Base-by-base conservation (phyloP, 108 stramenopile genomes). In the Nitzschia putrida region DNA sequence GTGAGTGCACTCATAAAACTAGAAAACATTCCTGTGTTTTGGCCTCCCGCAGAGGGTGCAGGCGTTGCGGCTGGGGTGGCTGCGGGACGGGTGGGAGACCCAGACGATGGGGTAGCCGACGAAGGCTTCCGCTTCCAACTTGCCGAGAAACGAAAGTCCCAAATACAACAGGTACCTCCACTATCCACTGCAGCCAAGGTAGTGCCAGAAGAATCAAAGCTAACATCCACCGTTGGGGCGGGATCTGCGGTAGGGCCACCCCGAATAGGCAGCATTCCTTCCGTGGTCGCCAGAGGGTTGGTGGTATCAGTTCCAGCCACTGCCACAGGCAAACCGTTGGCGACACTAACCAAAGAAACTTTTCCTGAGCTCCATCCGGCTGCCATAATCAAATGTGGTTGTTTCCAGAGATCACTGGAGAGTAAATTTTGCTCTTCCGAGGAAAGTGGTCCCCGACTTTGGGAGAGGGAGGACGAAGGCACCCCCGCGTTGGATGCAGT, bases 141-240 rank as follows among this genome's bases (percentile, higher is more conserved):
- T 6, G 65, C 41, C 14, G 74, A 65, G 58, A 81, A 81, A 20
- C 68, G 59, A 22, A 83, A 44, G 52, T 80, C 80, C 78, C 78
- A 85, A 23, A 81, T 73, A 34, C 68, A 68, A 72, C 70, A 74
- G 47, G 47, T 53, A 0, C 80, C 77, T 14, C 69, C 83, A 54
- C 57, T 53, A 80, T 89, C 67, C 50, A 87, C 64, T 4, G 85
- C 85, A 44, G 74, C 75, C 23, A 85, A 21, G 13, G 58, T 29
- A 4, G 81, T 82, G 12, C 81, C 84, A 18, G 73, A 69, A 1
- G 84, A 71, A 69, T 85, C 84, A 13, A 80, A 65, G 21, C 67
- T 53, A 14, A 86, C 51, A 50, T 78, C 85, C 13, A 83, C 71
- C 8, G 79, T 56, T 0, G 70, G 49, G 25, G 68, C 39, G 8